Evolutionary conservation across 306 rosid genomes (phyloP), one percentile per base, ranked within the genome.

Genomic region (Gastrolobium villosum): DNA sequence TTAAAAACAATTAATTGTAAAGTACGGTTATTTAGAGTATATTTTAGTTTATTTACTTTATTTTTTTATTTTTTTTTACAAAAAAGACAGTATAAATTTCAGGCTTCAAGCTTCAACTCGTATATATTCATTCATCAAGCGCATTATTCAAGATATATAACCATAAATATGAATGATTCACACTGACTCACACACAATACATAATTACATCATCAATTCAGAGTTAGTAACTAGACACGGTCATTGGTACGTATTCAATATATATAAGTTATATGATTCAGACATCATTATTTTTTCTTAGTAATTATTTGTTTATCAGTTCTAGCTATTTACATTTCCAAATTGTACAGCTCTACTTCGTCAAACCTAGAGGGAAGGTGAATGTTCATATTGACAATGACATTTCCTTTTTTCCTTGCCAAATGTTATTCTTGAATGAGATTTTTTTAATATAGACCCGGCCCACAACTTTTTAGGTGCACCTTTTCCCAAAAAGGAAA

Each of bases 301-400:
- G 26, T 20, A 20, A 20, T 11, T 59, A 7, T 45, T 10, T 61
- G 34, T 7, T 31, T 45, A 40, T 43, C 35, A 61, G 28, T 61
- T 61, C 15, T 26, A 20, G 7, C 50, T 28, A 30, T 39, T 9
- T 7, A 50, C 39, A 45, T 15, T 2, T 39, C 34, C 15, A 40
- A 28, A 50, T 50, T 13, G 7, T 11, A 5, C 43, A n/a, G 32
- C 7, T 26, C 45, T n/a, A 28, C 11, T 63, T 36, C 6, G 39
- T 61, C 72, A 76, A 74, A 76, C 15, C 10, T 37, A 10, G 34
- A 54, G 65, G 40, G 54, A 5, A 63, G 62, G 62, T 62, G 64
- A 26, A 50, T 11, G 80, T 4, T 52, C 20, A 64, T 40, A 28
- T 28, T 65, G 41, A 55, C 41, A 28, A 39, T 76, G 53, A 50